Evolutionary conservation across 2,329 filamentous ascomycete species (phyloP).

Genomic region (Thermothelomyces thermophilus): DNA sequence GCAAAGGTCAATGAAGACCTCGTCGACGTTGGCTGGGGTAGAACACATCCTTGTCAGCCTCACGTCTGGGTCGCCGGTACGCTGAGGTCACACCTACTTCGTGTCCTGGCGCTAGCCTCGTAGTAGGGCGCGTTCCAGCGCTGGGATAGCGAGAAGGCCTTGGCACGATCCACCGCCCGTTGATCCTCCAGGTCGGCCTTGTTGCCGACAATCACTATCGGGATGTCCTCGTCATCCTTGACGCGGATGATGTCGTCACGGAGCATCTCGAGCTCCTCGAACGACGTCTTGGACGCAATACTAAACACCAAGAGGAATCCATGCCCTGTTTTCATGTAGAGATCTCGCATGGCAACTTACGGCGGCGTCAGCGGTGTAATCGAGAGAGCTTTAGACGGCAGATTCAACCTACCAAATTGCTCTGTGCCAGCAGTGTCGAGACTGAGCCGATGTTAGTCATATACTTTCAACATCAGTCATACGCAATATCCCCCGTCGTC

Average conservation of each 20-base stretch:
- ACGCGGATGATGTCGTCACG: slow-evolving; percentile 87
- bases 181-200: slow-evolving; percentile 87
- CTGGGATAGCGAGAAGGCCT: slow-evolving; percentile 79
- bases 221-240: slow-evolving; percentile 78
- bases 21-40: slow-evolving; percentile 68
- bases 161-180: slow-evolving; percentile 67
- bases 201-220: slow-evolving; percentile 87
- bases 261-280: slow-evolving; percentile 72
- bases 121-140: slow-evolving; percentile 87
- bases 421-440: slow-evolving; percentile 88
- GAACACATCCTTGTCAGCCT: slow-evolving; percentile 2
- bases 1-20: slow-evolving; percentile 80
- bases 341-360: slow-evolving; percentile 62
- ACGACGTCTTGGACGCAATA: slow-evolving; percentile 78
- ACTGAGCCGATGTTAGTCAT: slow-evolving; percentile 37
- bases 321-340: slow-evolving; percentile 91
- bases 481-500: slow-evolving; percentile 1
- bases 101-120: slow-evolving; percentile 75
- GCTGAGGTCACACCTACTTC: slow-evolving; percentile 42
- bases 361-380: slow-evolving; percentile 22
- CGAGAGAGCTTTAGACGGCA: neutral
- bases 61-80: no score
- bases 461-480: slow-evolving; percentile 21
- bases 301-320: slow-evolving; percentile 89
- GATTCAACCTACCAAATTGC: slow-evolving; percentile 66